These are phyloP conservation scores for Didymella exigua DNA, from an alignment of 2,329 filamentous ascomycete species.

Conservation along the genomic window DNA sequence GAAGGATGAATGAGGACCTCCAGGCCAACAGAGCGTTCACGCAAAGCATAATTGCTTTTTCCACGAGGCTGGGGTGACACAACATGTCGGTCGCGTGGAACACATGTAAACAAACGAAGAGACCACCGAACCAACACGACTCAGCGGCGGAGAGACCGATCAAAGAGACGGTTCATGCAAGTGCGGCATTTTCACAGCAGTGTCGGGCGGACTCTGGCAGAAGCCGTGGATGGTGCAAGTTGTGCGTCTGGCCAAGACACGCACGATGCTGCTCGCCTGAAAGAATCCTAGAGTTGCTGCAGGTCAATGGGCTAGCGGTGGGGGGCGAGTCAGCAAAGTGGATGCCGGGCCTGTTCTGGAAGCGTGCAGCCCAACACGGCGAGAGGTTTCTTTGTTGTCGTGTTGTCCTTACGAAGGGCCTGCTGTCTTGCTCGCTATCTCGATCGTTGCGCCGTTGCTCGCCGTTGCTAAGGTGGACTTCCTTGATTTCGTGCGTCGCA, in stretches of 20 bases:
- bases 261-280: slow-evolving; percentile 17
- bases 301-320: slow-evolving; percentile 7
- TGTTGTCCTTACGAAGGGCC: slow-evolving; percentile 1
- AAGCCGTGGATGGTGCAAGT: slow-evolving; percentile 15
- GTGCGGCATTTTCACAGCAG: slow-evolving; percentile 38
- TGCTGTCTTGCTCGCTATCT: slow-evolving; percentile 4
- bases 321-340: slow-evolving; percentile 12
- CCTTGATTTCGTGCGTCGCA: slow-evolving; percentile 6
- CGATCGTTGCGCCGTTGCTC: not conserved
- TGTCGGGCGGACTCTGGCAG: slow-evolving; percentile 15
- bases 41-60: not conserved
- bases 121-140: not conserved
- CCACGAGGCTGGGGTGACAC: not conserved
- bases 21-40: not conserved
- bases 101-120: slow-evolving; percentile 2
- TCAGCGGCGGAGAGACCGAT: not conserved
- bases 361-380: slow-evolving; percentile 20
- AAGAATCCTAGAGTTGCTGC: slow-evolving; percentile 11
- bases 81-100: not conserved
- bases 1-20: slow-evolving; percentile 12
- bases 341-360: slow-evolving; percentile 21
- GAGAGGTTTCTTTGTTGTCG: slow-evolving; percentile 7
- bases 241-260: slow-evolving; percentile 17
- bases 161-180: slow-evolving; percentile 25
- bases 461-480: slow-evolving; percentile 10